phyloP scores from a whole-genome alignment of 2,329 filamentous ascomycete genomes.

The Dactylonectria macrodidyma region DNA sequence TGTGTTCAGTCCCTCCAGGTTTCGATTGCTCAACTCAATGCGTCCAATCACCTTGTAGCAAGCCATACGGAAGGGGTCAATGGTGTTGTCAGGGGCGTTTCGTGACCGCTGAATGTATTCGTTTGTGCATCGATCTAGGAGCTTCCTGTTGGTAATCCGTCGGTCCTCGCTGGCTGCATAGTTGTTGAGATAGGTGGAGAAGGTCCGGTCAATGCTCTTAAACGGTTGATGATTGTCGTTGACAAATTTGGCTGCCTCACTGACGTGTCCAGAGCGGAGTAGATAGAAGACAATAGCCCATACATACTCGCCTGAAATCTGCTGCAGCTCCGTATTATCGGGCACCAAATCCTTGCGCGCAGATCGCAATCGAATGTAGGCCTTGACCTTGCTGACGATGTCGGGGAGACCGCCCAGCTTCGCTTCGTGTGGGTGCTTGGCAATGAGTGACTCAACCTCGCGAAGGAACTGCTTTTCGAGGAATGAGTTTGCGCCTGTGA shows the following conservation, averaged over 20 bases:
- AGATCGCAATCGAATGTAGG: slow-evolving; percentile 87
- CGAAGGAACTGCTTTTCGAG: slow-evolving; percentile 86
- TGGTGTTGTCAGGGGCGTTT: slow-evolving; percentile 87
- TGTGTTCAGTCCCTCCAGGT: slow-evolving; percentile 73
- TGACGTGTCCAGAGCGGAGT: slow-evolving; percentile 85
- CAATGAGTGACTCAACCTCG: slow-evolving; percentile 83
- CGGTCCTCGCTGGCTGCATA: slow-evolving; percentile 85
- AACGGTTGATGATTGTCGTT: slow-evolving; percentile 83
- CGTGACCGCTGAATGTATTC: slow-evolving; percentile 90
- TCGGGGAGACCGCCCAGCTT: slow-evolving; percentile 91
- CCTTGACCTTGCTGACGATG: slow-evolving; percentile 90
- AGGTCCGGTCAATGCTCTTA: slow-evolving; percentile 90
- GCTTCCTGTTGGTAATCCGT: slow-evolving; percentile 78
- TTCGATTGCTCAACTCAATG: slow-evolving; percentile 76
- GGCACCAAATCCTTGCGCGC: slow-evolving; percentile 87
- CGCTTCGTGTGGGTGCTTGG: slow-evolving; percentile 89
- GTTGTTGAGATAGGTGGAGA: slow-evolving; percentile 87
- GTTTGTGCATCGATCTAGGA: slow-evolving; percentile 89
- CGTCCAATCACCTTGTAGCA: slow-evolving; percentile 98
- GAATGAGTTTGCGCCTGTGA: slow-evolving; percentile 84
- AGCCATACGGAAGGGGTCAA: slow-evolving; percentile 96
- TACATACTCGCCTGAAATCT: slow-evolving; percentile 85
- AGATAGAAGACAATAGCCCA: slow-evolving; percentile 97
- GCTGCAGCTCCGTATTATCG: slow-evolving; percentile 85
- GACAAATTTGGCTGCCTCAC: slow-evolving; percentile 90